These are phyloP conservation scores for Penicillium vulpinum DNA, from an alignment of 2,329 filamentous ascomycete genomes.

Conservation along the genomic window DNA sequence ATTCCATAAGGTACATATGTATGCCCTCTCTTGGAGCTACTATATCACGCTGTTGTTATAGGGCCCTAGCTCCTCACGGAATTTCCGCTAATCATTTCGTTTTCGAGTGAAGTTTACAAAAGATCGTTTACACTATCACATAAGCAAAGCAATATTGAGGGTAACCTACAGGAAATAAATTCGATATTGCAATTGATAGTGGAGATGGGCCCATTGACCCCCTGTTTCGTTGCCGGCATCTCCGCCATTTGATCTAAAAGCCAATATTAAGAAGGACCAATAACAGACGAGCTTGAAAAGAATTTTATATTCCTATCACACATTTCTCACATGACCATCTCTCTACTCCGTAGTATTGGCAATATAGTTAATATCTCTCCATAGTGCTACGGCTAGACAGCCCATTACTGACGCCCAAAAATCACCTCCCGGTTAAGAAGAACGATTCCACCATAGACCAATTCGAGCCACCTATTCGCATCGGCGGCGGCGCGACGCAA, in stretches of 20 bases:
- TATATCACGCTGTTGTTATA: too few species aligned
- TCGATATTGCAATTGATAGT: neutral
- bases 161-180: neutral
- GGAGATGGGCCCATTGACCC: neutral
- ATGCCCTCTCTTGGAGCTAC: neutral
- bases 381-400: neutral
- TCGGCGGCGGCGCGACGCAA: neutral
- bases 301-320: neutral
- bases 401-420: neutral
- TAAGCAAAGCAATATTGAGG: neutral
- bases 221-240: neutral
- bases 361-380: neutral
- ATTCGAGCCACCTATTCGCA: neutral
- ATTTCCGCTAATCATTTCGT: neutral
- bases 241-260: neutral
- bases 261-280: neutral
- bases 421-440: neutral
- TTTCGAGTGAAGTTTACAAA: rapidly evolving
- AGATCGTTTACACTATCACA: too few species aligned
- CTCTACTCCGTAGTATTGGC: neutral
- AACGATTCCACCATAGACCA: neutral
- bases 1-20: neutral
- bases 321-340: neutral
- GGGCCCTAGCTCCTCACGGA: too few species aligned
- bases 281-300: neutral